Conservation (phyloP, 2,329 filamentous ascomycete genomes). For the Trichoderma sp. region DNA sequence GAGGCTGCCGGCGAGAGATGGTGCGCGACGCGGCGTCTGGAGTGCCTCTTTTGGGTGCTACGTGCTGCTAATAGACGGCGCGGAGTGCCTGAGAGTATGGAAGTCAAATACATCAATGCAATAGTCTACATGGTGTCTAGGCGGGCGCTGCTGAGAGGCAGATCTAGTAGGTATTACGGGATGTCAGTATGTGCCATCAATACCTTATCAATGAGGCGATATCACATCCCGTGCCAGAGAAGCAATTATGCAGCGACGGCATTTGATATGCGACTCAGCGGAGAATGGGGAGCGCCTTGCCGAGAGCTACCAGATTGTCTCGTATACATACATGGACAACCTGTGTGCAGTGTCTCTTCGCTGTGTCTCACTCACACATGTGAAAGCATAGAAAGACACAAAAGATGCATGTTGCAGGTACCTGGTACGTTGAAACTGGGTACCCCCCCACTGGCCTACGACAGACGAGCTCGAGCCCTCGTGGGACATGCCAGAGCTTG, state of each 20-base stretch:
- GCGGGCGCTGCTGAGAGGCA: constrained; percentile 2
- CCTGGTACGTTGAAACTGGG: not conserved
- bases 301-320: not conserved
- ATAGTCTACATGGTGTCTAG: not conserved
- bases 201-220: not conserved
- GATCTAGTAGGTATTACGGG: not conserved
- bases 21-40: not conserved
- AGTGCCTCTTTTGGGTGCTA: not conserved
- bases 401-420: not conserved
- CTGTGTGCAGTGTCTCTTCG: not conserved
- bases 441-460: not conserved
- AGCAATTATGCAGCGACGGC: not conserved
- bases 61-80: not conserved
- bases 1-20: not conserved
- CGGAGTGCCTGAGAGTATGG: not conserved
- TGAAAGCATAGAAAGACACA: not conserved
- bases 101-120: not conserved
- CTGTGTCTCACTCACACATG: not conserved
- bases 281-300: not conserved
- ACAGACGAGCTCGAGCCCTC: constrained; percentile 9
- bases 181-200: not conserved
- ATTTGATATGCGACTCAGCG: not conserved
- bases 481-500: constrained; percentile 13
- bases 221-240: not conserved
- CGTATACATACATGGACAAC: constrained; percentile 10